A percentile compares a stretch with the other conserved stretches of the same genome.
These are phyloP conservation scores for Gaeumannomyces sp. DNA, from an alignment of 2,329 filamentous ascomycete species.

Conservation along the genomic window DNA sequence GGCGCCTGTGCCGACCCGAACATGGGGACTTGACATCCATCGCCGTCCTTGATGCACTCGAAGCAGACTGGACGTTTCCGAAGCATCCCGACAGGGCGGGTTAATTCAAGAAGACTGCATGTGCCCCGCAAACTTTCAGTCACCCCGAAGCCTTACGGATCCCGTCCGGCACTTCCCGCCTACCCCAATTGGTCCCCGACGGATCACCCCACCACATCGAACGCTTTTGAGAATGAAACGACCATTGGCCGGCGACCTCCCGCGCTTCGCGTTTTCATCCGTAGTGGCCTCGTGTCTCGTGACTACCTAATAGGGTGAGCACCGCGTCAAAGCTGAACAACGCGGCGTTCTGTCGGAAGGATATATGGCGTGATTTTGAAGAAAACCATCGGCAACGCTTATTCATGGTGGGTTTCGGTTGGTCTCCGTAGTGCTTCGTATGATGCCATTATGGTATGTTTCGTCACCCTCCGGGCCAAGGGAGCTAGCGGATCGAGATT, in stretches of 20 bases:
- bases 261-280: no score
- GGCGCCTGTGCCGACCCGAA: neutral
- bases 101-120: no score
- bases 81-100: neutral
- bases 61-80: neutral
- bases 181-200: neutral
- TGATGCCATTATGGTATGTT: slow-evolving; percentile 3
- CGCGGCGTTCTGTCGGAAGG: neutral
- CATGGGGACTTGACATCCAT: neutral
- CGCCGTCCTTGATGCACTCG: neutral
- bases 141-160: no score
- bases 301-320: neutral
- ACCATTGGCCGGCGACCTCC: no score
- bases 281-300: no score
- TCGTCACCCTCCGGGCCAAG: neutral
- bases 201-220: neutral
- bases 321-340: neutral
- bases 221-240: no score
- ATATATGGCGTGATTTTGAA: neutral
- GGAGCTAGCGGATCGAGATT: neutral
- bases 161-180: neutral
- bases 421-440: neutral
- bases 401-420: no score
- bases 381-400: neutral
- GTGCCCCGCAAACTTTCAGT: no score